Base-by-base conservation (phyloP, 2,329 filamentous ascomycete species). In the Penicillium sp. region DNA sequence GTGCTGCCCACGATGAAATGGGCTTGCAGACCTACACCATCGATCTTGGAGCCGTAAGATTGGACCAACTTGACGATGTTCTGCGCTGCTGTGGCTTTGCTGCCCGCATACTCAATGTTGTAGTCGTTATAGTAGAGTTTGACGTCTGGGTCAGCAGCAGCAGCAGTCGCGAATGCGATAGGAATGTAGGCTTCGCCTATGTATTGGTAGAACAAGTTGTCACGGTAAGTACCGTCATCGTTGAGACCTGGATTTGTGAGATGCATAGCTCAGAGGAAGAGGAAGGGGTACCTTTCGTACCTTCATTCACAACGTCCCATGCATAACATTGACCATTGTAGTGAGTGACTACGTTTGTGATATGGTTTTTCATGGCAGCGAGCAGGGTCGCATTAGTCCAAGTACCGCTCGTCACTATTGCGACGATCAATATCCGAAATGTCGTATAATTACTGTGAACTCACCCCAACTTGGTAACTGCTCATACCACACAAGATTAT, bases 321-420 rank as follows among this genome's bases (percentile, higher is more conserved):
- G 71, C 72, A 52, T 75, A 72, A 57, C 73, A 76, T 39, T 64
- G 59, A 1, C 69, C 71, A 51, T 71, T 72, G 56, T 69, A 77
- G 54, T 74, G 73, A 9, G 63, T 67, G 11, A 73, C 69, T 1
- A 75, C 64, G 33, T 68, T 74, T 37, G 70, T 73, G 49, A 76
- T 75, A 49, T 77, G 75, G 59, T 75, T 74, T 69, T 85, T 77
- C 61, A 88, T 75, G 21, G 84, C 80, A 4, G 75, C 73, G 14
- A 79, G 80, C 3, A 91, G 79, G 42, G 85, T 83, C 3, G 74
- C 76, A 57, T 82, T 81, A 14, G 83, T 87, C 83, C 84, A 90
- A 33, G 78, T 79, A 0, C 74, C 69, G 26, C 68, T 68, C 21
- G 73, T 77, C 44, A 84, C 78, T 72, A 49, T 47, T 10, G 22